Conservation (phyloP, 371 early-diverging fungal genomes). For the Apophysomyces sp. region DNA sequence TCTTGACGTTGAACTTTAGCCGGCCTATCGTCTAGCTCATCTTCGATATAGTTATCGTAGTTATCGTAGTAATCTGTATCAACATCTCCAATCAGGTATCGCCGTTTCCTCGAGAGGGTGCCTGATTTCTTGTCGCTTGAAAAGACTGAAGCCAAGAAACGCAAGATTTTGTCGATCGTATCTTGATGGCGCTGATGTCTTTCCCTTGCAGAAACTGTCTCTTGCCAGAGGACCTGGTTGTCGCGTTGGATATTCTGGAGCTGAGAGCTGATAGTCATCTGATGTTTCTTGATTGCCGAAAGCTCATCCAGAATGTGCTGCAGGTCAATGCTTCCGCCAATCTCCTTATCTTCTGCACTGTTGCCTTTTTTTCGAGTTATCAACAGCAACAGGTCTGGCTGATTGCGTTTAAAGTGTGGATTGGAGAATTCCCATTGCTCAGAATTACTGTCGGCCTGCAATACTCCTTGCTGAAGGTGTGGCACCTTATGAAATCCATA, state of each 20-base stretch:
- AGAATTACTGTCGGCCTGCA: constrained; percentile 60
- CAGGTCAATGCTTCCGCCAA: constrained; percentile 37
- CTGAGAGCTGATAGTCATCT: constrained; percentile 82
- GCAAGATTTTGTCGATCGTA: constrained; percentile 88
- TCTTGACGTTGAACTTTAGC: constrained; percentile 8
- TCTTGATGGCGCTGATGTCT: constrained; percentile 85
- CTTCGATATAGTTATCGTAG: constrained; percentile 8
- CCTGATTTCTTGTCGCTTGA: constrained; percentile 55
- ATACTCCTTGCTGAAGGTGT: constrained; percentile 76
- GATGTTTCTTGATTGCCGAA: constrained; percentile 84
- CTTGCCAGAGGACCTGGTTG: constrained; percentile 87
- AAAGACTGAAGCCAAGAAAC: constrained; percentile 80
- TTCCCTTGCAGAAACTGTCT: constrained; percentile 73
- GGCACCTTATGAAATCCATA: constrained; percentile 86
- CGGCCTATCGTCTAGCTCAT: constrained; percentile 3
- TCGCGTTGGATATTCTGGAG: constrained; percentile 85
- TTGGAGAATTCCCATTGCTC: constrained; percentile 62
- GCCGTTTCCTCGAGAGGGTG: constrained; percentile 46
- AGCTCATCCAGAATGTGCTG: constrained; percentile 78
- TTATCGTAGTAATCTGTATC: constrained; percentile 14
- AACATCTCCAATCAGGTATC: constrained; percentile 35
- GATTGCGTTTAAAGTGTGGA: constrained; percentile 55
- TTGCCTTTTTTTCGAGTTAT: constrained; percentile 53
- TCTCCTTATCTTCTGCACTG: constrained; percentile 45
- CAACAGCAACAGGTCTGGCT: constrained; percentile 51